phyloP scores from a whole-genome alignment of 306 rosid species.

The Luffa acutangula region DNA sequence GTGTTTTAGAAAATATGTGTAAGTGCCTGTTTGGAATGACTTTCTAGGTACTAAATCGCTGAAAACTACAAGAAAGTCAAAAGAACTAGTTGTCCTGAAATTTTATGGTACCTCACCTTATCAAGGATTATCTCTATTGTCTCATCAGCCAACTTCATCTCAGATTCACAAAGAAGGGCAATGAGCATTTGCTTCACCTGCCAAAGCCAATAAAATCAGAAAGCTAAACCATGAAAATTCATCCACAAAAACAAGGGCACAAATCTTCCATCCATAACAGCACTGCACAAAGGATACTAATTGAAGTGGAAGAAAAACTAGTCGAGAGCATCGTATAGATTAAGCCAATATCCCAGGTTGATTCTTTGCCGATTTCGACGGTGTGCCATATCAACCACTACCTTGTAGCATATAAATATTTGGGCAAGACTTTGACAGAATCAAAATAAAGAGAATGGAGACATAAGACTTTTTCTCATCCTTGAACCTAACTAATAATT shows the following conservation, averaged over 20 bases:
- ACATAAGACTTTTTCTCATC: background rate
- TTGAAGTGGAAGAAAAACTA: background rate
- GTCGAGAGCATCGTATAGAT: background rate
- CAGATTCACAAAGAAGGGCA: constrained; percentile 80
- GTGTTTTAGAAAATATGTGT: too few species aligned
- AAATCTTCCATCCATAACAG: background rate
- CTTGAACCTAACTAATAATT: background rate
- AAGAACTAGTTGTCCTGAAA: background rate
- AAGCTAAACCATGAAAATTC: background rate
- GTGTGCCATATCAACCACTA: background rate
- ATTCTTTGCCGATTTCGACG: background rate
- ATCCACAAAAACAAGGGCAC: background rate
- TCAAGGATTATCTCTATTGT: constrained; percentile 64
- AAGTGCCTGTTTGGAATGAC: too few species aligned
- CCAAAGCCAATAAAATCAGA: constrained; percentile 6
- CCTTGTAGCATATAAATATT: background rate
- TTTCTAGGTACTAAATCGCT: background rate
- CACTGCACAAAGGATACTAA: background rate
- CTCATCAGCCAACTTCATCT: constrained; percentile 70
- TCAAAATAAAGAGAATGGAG: background rate
- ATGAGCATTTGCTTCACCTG: constrained; percentile 86
- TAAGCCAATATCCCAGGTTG: background rate
- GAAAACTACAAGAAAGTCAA: background rate
- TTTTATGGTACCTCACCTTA: constrained; percentile 38
- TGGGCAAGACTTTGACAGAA: background rate